A percentile compares a stretch with the other conserved stretches of the same genome.
Evolutionary conservation across 2,329 filamentous ascomycete species (phyloP).

Genomic region (Dothideomycetes sp.): DNA sequence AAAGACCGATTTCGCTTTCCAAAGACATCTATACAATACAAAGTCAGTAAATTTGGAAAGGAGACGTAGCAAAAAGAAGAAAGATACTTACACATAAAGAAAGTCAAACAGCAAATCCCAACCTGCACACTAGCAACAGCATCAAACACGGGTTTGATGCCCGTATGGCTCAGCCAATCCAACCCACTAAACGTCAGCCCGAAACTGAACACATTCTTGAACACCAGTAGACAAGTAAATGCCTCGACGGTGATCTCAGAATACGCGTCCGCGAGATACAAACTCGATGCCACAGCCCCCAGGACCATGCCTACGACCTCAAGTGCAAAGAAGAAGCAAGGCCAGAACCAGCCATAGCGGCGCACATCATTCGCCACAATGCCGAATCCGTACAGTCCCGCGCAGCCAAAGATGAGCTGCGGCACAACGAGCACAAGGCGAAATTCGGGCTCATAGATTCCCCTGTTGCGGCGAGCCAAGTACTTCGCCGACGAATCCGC

Average conservation of each 20-base stretch:
- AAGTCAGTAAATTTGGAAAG: too few species aligned
- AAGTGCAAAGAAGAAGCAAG: slow-evolving; percentile 72
- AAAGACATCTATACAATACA: too few species aligned
- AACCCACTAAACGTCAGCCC: slow-evolving; percentile 74
- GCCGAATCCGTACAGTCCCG: slow-evolving; percentile 77
- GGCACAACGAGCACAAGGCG: slow-evolving; percentile 72
- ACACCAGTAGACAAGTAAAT: slow-evolving; percentile 81
- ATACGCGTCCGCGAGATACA: slow-evolving; percentile 91
- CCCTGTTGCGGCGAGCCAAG: slow-evolving; percentile 64
- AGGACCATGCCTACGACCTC: slow-evolving; percentile 87
- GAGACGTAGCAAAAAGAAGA: slow-evolving; percentile 30
- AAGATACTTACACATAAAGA: slow-evolving; percentile 54
- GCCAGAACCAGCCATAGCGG: slow-evolving; percentile 58
- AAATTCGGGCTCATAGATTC: slow-evolving; percentile 87
- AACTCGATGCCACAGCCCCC: slow-evolving; percentile 70
- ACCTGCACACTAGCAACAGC: slow-evolving; percentile 68
- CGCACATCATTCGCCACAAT: slow-evolving; percentile 52
- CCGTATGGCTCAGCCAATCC: slow-evolving; percentile 59
- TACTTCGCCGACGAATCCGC: slow-evolving; percentile 61
- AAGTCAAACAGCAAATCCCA: slow-evolving; percentile 59
- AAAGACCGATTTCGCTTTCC: slow-evolving; percentile 69
- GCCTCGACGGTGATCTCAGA: slow-evolving; percentile 76
- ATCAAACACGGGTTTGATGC: slow-evolving; percentile 58
- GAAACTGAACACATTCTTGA: slow-evolving; percentile 92
- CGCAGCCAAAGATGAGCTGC: slow-evolving; percentile 65